Conservation (phyloP, 768 basidiomycete genomes). For the Boletus pseudopeckii region DNA sequence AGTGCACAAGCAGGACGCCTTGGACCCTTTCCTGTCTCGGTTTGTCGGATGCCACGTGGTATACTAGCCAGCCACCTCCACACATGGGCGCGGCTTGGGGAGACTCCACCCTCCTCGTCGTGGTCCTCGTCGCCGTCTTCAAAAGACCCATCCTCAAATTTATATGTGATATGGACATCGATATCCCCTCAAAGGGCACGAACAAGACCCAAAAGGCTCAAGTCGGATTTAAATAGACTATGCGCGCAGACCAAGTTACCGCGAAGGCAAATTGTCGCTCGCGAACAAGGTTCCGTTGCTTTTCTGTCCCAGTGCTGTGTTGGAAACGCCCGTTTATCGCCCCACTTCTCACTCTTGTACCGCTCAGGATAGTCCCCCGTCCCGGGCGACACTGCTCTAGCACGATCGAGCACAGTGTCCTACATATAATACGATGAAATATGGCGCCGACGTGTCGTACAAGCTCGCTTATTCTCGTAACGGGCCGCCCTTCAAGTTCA, state of each 20-base stretch:
- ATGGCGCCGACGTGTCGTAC: constrained; percentile 16
- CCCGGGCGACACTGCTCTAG: constrained; percentile 9
- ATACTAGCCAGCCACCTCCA: background rate
- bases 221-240: background rate
- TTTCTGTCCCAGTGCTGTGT: constrained; percentile 14
- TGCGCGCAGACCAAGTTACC: background rate
- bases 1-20: constrained; percentile 1
- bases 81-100: background rate
- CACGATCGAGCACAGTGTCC: constrained; percentile 4
- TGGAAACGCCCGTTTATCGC: constrained; percentile 7
- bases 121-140: background rate
- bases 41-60: background rate
- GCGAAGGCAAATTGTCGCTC: background rate
- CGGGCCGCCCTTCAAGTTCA: background rate
- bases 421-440: constrained; percentile 3
- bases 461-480: constrained; percentile 20
- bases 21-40: background rate
- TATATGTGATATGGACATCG: background rate
- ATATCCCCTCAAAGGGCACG: background rate
- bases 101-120: background rate
- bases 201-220: background rate
- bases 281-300: constrained; percentile 7
- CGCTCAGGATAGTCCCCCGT: background rate
- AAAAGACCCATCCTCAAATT: background rate
- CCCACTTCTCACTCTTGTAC: background rate